Evolutionary conservation across 1,139 yeast genomes (phyloP).

Genomic region (Hyphopichia burtonii): DNA sequence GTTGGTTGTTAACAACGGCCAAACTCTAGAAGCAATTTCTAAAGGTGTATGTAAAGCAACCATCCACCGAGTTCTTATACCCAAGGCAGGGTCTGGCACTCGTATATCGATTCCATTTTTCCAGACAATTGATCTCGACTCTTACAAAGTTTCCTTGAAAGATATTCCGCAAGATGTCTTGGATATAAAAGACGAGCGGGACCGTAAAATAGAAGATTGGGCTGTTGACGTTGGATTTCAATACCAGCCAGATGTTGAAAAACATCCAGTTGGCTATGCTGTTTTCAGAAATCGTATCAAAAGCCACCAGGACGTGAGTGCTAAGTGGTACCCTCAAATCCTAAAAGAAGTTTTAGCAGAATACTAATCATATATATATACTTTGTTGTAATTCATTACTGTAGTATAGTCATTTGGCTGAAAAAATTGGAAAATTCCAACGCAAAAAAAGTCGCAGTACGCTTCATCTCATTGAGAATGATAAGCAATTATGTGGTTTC

Average conservation of each 20-base stretch:
- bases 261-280: conserved; percentile 55
- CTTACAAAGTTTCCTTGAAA: conserved; percentile 32
- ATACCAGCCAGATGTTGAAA: conserved; percentile 40
- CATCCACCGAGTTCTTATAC: conserved; percentile 61
- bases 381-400: not conserved
- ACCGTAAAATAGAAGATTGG: conserved; percentile 36
- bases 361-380: not conserved
- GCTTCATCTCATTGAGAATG: no score
- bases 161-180: conserved; percentile 33
- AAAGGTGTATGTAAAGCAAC: conserved; percentile 63
- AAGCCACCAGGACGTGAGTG: conserved; percentile 67
- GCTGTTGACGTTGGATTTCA: conserved; percentile 52
- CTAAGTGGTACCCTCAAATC: conserved; percentile 59
- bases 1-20: conserved; percentile 54
- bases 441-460: not conserved
- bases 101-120: conserved; percentile 55
- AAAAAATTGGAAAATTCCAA: not conserved
- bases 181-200: conserved; percentile 34
- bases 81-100: conserved; percentile 52
- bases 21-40: conserved; percentile 53
- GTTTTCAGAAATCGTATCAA: conserved; percentile 64
- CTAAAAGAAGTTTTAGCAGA: conserved; percentile 19
- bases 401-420: not conserved
- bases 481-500: no score
- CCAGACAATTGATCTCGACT: conserved; percentile 51